A percentile compares a stretch with the other conserved stretches of the same genome.
These are phyloP conservation scores for Lactarius sp. DNA, from an alignment of 768 basidiomycete genomes.

Conservation along the genomic window DNA sequence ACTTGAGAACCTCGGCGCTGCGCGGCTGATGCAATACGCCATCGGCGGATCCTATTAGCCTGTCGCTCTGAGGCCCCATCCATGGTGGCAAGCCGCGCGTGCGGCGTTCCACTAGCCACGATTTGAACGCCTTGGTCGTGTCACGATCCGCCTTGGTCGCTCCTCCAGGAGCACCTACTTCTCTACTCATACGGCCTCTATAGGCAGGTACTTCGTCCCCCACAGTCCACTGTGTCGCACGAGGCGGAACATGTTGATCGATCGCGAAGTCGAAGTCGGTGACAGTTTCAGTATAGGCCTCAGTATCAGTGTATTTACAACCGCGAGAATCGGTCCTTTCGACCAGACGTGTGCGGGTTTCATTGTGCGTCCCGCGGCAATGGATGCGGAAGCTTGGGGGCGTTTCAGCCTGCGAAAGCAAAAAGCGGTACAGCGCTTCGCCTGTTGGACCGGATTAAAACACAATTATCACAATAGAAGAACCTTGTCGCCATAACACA, in stretches of 20 bases:
- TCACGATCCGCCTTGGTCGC: constrained; percentile 39
- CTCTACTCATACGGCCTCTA: constrained; percentile 55
- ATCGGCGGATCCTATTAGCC: not conserved
- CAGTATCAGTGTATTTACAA: constrained; percentile 35
- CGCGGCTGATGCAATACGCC: constrained; percentile 4
- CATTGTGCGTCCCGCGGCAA: constrained; percentile 52
- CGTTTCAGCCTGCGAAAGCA: constrained; percentile 49
- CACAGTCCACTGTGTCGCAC: constrained; percentile 52
- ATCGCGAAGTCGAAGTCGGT: constrained; percentile 69
- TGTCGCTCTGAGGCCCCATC: constrained; percentile 28
- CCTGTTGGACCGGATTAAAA: constrained; percentile 36
- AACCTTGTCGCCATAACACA: constrained; percentile 24
- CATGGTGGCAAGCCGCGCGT: constrained; percentile 52
- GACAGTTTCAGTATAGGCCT: constrained; percentile 54
- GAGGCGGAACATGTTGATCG: constrained; percentile 40
- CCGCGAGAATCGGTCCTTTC: constrained; percentile 36
- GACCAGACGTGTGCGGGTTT: constrained; percentile 48
- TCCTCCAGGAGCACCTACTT: constrained; percentile 42
- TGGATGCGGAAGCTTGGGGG: constrained; percentile 45
- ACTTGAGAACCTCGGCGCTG: constrained; percentile 22
- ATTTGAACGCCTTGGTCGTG: constrained; percentile 41
- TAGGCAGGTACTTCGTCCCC: constrained; percentile 60
- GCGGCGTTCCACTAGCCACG: constrained; percentile 42
- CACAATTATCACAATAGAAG: not conserved
- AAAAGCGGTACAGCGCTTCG: constrained; percentile 69